Conservation (phyloP, 2,329 filamentous ascomycete genomes). For the Xylaria digitata region DNA sequence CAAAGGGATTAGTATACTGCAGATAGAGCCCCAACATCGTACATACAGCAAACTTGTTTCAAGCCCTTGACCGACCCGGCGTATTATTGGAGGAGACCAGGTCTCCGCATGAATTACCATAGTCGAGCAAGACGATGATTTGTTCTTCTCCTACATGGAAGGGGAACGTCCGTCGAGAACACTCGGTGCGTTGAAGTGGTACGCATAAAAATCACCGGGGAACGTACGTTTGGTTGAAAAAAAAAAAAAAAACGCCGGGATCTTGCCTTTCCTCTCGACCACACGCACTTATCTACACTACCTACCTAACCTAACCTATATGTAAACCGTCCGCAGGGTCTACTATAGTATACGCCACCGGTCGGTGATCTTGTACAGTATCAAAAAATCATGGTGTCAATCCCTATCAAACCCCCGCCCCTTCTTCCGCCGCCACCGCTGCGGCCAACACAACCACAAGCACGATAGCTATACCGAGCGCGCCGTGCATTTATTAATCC, state of each 20-base stretch:
- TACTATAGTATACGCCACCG: too few relatives aligned
- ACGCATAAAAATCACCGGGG: constrained; percentile 21
- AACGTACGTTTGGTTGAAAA: background rate
- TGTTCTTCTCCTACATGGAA: constrained; percentile 11
- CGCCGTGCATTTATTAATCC: too few relatives aligned
- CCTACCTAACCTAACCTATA: too few relatives aligned
- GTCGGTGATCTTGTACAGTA: too few relatives aligned
- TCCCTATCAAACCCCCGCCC: too few relatives aligned
- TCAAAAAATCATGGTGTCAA: too few relatives aligned
- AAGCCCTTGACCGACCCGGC: background rate
- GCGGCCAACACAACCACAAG: too few relatives aligned
- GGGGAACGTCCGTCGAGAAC: constrained; percentile 2
- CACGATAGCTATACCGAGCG: too few relatives aligned
- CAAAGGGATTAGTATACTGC: background rate
- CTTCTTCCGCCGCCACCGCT: too few relatives aligned
- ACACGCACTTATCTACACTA: background rate
- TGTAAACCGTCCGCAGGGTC: too few relatives aligned
- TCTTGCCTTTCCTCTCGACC: constrained; percentile 7
- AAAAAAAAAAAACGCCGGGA: constrained; percentile 1
- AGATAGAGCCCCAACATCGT: background rate
- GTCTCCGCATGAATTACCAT: constrained; percentile 8
- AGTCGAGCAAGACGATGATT: constrained; percentile 1
- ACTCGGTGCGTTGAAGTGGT: background rate
- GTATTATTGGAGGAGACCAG: background rate
- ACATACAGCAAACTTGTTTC: constrained; percentile 3